Percentiles rank a stretch among this genome's conserved stretches.
phyloP scores from a whole-genome alignment of 2,329 filamentous ascomycete species.

The Ophiostoma piceae region DNA sequence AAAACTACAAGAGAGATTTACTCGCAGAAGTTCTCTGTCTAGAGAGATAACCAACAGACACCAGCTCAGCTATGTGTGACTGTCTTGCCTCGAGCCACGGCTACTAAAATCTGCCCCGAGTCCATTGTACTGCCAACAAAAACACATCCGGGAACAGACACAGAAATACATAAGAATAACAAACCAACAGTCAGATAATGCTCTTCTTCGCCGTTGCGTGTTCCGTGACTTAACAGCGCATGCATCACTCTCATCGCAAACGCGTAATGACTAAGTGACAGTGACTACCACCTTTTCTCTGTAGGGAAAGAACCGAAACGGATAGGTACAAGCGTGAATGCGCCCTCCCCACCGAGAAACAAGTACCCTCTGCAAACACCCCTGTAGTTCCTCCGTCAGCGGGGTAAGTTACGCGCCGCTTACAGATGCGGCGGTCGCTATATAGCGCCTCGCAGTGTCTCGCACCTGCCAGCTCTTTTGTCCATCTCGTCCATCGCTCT shows the following conservation, averaged over 20 bases:
- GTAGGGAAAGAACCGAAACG: not conserved
- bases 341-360: not conserved
- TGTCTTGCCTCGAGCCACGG: not conserved
- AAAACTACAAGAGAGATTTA: too few relatives aligned
- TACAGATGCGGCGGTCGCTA: constrained; percentile 2
- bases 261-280: not conserved
- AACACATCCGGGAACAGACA: too few relatives aligned
- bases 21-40: too few relatives aligned
- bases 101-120: not conserved
- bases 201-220: too few relatives aligned
- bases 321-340: not conserved
- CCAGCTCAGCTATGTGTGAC: not conserved
- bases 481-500: not conserved
- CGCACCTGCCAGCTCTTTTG: constrained; percentile 5
- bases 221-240: too few relatives aligned
- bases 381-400: constrained; percentile 17
- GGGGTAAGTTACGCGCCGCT: constrained; percentile 18
- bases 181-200: too few relatives aligned
- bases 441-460: constrained; percentile 12
- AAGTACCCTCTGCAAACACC: constrained; percentile 5
- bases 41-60: too few relatives aligned
- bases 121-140: not conserved
- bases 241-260: not conserved
- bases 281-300: not conserved
- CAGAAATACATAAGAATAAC: too few relatives aligned